Conservation (phyloP, 2,329 filamentous ascomycete species). For the Clonostachys byssicola region DNA sequence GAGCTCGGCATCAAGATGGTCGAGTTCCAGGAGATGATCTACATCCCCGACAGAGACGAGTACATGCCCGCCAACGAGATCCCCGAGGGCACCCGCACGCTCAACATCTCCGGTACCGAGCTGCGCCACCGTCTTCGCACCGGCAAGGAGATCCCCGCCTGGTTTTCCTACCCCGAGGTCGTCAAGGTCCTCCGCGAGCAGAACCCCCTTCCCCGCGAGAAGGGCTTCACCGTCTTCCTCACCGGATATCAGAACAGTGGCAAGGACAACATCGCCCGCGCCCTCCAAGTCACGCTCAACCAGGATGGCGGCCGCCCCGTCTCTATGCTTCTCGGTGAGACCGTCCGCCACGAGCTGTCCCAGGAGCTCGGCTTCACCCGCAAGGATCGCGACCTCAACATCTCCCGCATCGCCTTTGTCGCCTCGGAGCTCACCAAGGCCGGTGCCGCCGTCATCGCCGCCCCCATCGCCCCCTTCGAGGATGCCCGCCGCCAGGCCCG, state of each 20-base stretch:
- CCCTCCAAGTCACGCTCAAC: conserved; percentile 94
- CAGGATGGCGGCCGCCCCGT: conserved; percentile 95
- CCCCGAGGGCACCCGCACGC: conserved; percentile 73
- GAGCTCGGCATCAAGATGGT: conserved; percentile 99
- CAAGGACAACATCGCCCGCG: conserved; percentile 94
- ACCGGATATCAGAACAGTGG: conserved; percentile 95
- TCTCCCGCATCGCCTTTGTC: conserved; percentile 93
- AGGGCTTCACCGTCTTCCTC: conserved; percentile 98
- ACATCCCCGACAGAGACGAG: conserved; percentile 94
- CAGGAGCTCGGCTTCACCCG: conserved; percentile 93
- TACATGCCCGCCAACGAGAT: conserved; percentile 94
- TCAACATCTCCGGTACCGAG: conserved; percentile 85
- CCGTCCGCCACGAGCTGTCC: conserved; percentile 87
- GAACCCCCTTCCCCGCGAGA: conserved; percentile 83
- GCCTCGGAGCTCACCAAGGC: conserved; percentile 90
- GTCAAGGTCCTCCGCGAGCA: conserved; percentile 95
- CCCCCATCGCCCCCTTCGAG: conserved; percentile 93
- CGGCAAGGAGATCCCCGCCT: conserved; percentile 89
- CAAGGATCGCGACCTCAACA: conserved; percentile 91
- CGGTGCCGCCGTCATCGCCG: conserved; percentile 91
- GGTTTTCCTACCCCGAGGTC: conserved; percentile 99
- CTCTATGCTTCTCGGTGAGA: conserved; percentile 92
- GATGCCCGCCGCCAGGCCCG: conserved; percentile 70
- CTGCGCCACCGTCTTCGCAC: conserved; percentile 87
- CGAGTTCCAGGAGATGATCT: conserved; percentile 99